Base-by-base conservation (phyloP, 2,329 filamentous ascomycete genomes). In the Colletotrichum lindemuthianum region DNA sequence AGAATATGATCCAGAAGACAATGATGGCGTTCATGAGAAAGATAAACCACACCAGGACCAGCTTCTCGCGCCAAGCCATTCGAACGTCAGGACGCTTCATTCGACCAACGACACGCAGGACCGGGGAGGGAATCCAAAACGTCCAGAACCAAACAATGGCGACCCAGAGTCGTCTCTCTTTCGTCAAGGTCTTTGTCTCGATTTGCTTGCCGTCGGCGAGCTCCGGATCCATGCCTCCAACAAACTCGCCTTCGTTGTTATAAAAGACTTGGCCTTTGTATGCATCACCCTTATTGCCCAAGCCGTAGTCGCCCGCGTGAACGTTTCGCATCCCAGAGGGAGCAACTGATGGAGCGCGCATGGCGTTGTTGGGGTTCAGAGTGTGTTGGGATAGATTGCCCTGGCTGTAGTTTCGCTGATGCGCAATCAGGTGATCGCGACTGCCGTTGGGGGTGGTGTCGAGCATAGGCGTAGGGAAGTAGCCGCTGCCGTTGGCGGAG, bases 31-130 rank as follows among this genome's bases (percentile, higher is more conserved):
- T 99, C 69, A 97, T 78, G 11, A 99, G 71, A 36, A 92, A 75
- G 70, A 99, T 98, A 56, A 97, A 72, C 63, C 92, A 82, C 50
- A 94, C 88, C 10, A 99, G 82, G 0, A 96, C 90, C 10, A 99
- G 55, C 78, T 99, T 99, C 74, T 99, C 96, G 77, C 96, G 88
- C 96, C 96, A 99, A 0, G 96, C 96, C 88, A 97, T 92, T 33
- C 96, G 92, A 8, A 99, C 93, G 78, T 99, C 96, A 2, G 94
- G 96, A 59, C 96, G 90, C 79, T 97, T 96, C 96, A 99, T 99
- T 24, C 95, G 92, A 37, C 96, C 96, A 63, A 98, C 73, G 65
- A 84, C 90, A n/a, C 86, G 86, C 13, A 99, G 87, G 2, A 92
- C 69, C 51, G 92, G 91, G 0, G 95, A 98, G 0, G 96, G 96